Conservation (phyloP, 768 basidiomycete genomes). For the Lentinus tigrinus region DNA sequence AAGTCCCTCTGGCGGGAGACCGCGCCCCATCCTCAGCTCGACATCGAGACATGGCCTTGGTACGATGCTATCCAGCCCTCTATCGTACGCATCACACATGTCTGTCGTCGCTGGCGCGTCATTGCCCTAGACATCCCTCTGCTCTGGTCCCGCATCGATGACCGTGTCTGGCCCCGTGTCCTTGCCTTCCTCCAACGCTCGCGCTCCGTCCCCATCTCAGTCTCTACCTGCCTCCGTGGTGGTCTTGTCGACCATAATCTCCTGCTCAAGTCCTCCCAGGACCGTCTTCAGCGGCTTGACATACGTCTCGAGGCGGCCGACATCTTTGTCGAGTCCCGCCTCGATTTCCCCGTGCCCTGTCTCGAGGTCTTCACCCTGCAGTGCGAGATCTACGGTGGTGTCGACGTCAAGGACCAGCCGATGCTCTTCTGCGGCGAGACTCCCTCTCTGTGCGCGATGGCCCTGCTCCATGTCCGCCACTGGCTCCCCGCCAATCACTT, state of each 20-base stretch:
- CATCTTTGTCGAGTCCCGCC: not conserved
- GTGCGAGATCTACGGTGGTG: not conserved
- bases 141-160: not conserved
- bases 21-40: not conserved
- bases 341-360: not conserved
- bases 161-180: not conserved
- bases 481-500: not conserved
- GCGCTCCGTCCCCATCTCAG: not conserved
- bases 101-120: not conserved
- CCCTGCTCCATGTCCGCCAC: not conserved
- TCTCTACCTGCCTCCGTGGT: not conserved
- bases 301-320: not conserved
- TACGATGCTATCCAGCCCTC: not conserved
- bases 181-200: slow-evolving; percentile 2
- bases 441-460: not conserved
- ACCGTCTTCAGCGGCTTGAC: not conserved
- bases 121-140: not conserved
- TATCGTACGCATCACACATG: not conserved
- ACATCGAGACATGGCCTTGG: slow-evolving; percentile 4
- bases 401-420: not conserved
- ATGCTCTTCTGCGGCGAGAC: not conserved
- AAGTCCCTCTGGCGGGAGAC: not conserved
- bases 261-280: not conserved
- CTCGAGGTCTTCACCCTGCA: not conserved
- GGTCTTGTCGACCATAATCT: not conserved